Evolutionary conservation across 2,329 filamentous ascomycete species (phyloP), one percentile per base, ranked within the genome.

Genomic region (Fusarium ramigenum): DNA sequence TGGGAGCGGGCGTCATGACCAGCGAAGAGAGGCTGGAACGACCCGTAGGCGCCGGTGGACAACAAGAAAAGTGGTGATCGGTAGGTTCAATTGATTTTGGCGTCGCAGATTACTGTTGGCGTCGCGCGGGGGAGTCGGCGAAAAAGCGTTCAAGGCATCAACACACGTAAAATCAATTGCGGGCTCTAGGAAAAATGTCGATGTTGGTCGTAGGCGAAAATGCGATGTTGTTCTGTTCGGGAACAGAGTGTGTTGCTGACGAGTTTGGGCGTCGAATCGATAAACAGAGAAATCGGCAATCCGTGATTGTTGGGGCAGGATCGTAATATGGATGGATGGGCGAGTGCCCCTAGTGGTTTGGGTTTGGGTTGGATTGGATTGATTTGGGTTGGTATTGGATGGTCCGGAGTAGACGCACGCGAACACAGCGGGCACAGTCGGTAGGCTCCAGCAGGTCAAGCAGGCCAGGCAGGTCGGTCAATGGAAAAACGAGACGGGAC

Each of bases 1-100:
- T 78, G 60, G 75, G 72, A 74, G 76, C 78, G 66, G 79, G 77
- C 79, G 80, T 79, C 81, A 83, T 83, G 79, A 78, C 80, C 78
- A 80, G 79, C 74, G 65, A 71, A 59, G 52, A 50, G 68, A 58
- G 54, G 65, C 76, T 74, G 69, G 60, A 57, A 52, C 59, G 71
- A 70, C 73, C 71, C 66, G 74, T 58, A 63, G 69, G 59, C 64
- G 62, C 60, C 57, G 60, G 40, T 61, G 46, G 58, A 57, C 44
- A 42, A 66, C 60, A 39, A 37, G 42, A 37, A 52, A 54, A 43
- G 60, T 57, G 63, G 54, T 72, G 73, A 66, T 66, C 54, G 49
- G 32, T 36, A 40, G 40, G 42, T 54, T 46, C 64, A 74, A 72
- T 76, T 78, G 69, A 63, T 58, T 71, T 73, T 67, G 76, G 72